Base-by-base conservation (phyloP, 2,329 filamentous ascomycete species). In the Sordariomycetes sp. region DNA sequence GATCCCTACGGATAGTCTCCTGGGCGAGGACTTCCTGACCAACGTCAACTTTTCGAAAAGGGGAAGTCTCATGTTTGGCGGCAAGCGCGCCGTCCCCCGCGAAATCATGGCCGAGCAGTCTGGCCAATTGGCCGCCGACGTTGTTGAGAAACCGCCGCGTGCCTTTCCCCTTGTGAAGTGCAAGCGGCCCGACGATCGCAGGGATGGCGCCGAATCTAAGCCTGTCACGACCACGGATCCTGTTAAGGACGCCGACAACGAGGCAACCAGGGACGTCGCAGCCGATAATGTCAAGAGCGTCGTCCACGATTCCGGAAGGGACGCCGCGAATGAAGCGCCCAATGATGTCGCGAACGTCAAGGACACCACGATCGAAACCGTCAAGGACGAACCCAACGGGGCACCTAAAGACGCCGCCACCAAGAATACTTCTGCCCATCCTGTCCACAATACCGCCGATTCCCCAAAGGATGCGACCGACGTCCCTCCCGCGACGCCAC, bases 61-160 rank as follows among this genome's bases (percentile, higher is more conserved):
- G 62, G 82, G 82, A 62, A 85, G 81, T 68, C 72, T 85, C 63
- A 80, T 85, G 75, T 75, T 84, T 65, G 75, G 77, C 60, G 76
- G 74, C 56, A 76, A 76, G 65, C 72, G 64, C 59, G 48, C 55
- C 34, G 12, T 58, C 28, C 13, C 48, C 20, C 13, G 15, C 52
- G 57, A 58, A 54, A 55, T 20, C 12, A 24, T 48, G 50, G 28
- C 32, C 13, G 56, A 35, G 61, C 61, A 45, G 54, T 58, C 57
- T 56, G 57, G 56, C 32, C 65, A 59, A 63, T 63, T 60, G 61
- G 60, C 61, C 60, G 58, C 53, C 61, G 61, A 59, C 58, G 61
- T 34, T 22, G 34, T 24, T 42, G 45, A 56, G 6, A 48, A 45
- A 15, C 28, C 54, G 28, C 45, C 45, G n/a, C 45, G 45, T 20